Percentiles rank a stretch among this genome's conserved stretches.
phyloP scores from a whole-genome alignment of 2,329 filamentous ascomycete species.

The Exophiala mesophila region DNA sequence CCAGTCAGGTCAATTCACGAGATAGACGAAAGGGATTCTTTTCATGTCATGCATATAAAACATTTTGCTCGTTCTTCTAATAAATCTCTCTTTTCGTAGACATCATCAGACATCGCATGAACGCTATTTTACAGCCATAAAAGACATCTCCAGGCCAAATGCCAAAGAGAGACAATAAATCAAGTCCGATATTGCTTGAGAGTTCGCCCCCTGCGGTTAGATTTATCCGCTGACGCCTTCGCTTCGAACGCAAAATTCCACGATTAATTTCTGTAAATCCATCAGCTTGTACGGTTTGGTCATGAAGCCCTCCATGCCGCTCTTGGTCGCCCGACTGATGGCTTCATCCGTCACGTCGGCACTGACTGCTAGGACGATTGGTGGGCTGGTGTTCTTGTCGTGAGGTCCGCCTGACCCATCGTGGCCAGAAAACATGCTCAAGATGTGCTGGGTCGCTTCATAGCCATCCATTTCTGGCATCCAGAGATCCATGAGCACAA shows the following conservation, averaged over 20 bases:
- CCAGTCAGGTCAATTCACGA: no score
- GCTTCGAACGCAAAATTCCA: slow-evolving; percentile 39
- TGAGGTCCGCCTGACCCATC: slow-evolving; percentile 14
- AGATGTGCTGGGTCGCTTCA: slow-evolving; percentile 60
- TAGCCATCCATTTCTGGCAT: slow-evolving; percentile 72
- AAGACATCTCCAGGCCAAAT: no score
- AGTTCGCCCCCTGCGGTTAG: no score
- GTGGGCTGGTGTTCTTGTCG: slow-evolving; percentile 24
- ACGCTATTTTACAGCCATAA: not conserved
- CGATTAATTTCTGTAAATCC: slow-evolving; percentile 58
- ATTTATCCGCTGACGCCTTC: slow-evolving; percentile 11
- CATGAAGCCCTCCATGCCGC: slow-evolving; percentile 64
- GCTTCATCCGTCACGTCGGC: slow-evolving; percentile 63
- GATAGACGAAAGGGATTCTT: no score
- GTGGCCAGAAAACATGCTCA: slow-evolving; percentile 47
- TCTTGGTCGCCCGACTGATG: slow-evolving; percentile 54
- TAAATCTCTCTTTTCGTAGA: no score
- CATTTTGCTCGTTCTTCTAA: no score
- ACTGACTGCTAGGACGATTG: slow-evolving; percentile 57
- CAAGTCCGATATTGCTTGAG: no score
- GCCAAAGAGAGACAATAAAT: no score
- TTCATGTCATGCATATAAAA: no score
- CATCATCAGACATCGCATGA: not conserved
- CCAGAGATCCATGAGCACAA: slow-evolving; percentile 71
- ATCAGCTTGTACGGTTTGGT: slow-evolving; percentile 62